These are phyloP conservation scores for Saccharum spontaneum DNA, from an alignment of 176 grass and related monocot species.

Conservation along the genomic window DNA sequence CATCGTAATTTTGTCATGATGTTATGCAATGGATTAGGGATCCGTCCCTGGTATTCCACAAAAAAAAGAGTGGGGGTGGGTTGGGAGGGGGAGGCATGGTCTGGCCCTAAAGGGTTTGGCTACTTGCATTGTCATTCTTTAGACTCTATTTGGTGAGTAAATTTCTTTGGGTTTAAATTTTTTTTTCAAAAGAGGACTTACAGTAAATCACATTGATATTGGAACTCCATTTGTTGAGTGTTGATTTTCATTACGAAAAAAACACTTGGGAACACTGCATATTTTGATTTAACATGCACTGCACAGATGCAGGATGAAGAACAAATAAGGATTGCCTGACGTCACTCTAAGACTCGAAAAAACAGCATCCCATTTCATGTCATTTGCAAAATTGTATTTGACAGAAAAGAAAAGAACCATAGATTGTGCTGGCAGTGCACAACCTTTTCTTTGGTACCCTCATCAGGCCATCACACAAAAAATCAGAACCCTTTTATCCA, in stretches of 20 bases:
- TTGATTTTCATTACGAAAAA: neutral
- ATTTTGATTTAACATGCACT: neutral
- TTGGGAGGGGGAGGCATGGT: no score
- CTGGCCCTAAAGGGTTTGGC: neutral
- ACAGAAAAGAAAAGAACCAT: neutral
- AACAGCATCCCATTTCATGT: neutral
- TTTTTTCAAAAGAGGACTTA: neutral
- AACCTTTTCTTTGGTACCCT: neutral
- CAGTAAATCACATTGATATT: neutral
- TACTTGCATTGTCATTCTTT: neutral
- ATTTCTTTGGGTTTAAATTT: neutral
- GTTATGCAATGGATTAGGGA: neutral
- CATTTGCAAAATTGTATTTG: neutral
- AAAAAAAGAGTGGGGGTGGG: neutral
- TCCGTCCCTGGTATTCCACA: neutral
- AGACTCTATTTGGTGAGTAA: neutral
- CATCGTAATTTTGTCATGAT: neutral
- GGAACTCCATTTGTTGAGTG: neutral
- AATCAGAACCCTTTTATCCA: neutral
- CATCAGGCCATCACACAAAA: neutral
- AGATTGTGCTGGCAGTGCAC: neutral
- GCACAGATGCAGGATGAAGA: neutral
- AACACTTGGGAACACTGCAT: neutral
- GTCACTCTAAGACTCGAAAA: neutral
- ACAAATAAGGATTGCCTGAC: neutral